Percentiles rank a stretch among this genome's conserved stretches.
Evolutionary conservation across 257 asterid species (phyloP).

Genomic region (Solanum bulbocastanum): DNA sequence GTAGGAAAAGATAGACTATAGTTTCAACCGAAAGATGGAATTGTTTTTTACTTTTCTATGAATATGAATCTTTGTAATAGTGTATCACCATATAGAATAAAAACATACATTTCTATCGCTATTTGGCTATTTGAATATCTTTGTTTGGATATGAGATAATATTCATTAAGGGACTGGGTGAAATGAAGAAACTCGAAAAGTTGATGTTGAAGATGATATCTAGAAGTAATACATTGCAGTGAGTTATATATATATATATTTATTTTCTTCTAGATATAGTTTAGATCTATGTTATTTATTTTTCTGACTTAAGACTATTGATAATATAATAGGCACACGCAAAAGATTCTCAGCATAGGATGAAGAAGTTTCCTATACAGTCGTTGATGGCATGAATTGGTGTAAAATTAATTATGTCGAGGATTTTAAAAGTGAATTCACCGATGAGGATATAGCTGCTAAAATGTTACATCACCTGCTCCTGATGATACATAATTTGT

Average conservation of each 20-base stretch:
- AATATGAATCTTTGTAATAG: too few species aligned
- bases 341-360: not conserved
- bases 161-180: not conserved
- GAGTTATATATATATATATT: too few species aligned
- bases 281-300: too few species aligned
- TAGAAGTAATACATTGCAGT: not conserved
- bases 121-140: too few species aligned
- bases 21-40: too few species aligned
- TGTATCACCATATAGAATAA: too few species aligned
- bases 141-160: too few species aligned
- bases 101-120: too few species aligned
- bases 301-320: not conserved
- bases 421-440: not conserved
- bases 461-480: not conserved
- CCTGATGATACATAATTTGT: not conserved
- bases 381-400: not conserved
- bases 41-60: too few species aligned
- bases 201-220: not conserved
- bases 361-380: not conserved
- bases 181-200: not conserved
- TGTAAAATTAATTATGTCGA: not conserved
- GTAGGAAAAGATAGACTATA: too few species aligned
- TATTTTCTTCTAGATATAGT: too few species aligned
- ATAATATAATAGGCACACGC: not conserved
- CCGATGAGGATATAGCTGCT: too few species aligned